Conservation (phyloP, 2,329 filamentous ascomycete species). For the Pseudogymnoascus sp. region DNA sequence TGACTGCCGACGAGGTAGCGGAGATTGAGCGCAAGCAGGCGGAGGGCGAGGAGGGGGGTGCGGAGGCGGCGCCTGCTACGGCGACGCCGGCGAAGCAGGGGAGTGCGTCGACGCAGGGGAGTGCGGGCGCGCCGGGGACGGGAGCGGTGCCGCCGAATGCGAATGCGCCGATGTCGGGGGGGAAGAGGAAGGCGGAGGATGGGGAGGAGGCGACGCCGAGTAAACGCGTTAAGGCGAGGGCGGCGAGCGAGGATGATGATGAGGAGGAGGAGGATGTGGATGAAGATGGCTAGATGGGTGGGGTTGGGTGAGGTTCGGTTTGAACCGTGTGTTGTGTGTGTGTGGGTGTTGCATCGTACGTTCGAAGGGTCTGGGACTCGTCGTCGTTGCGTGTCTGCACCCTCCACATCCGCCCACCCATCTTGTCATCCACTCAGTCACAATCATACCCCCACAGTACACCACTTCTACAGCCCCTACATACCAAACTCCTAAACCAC, state of each 20-base stretch:
- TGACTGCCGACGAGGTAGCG: conserved; percentile 92
- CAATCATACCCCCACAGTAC: background rate
- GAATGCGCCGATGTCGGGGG: background rate
- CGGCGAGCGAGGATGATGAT: background rate
- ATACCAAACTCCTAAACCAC: background rate
- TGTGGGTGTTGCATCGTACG: background rate
- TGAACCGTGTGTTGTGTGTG: background rate
- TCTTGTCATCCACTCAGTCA: background rate
- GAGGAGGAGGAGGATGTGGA: background rate
- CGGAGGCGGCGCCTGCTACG: conserved; percentile 27
- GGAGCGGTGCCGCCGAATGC: no score
- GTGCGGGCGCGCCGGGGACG: background rate
- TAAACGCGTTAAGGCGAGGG: background rate
- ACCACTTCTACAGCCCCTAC: background rate
- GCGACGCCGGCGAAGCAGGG: conserved; percentile 21
- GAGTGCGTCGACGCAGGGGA: conserved; percentile 12
- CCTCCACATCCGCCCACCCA: background rate
- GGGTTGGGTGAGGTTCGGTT: background rate
- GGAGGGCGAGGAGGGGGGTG: conserved; percentile 28
- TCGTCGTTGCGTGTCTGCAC: background rate
- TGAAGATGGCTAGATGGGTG: background rate
- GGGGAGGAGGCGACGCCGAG: background rate
- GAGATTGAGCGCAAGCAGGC: conserved; percentile 64
- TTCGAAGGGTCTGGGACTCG: background rate
- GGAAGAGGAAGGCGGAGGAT: background rate